phyloP scores from a whole-genome alignment of 1,284 basidiomycete species.

The Pyrrhoderma lamaoense region DNA sequence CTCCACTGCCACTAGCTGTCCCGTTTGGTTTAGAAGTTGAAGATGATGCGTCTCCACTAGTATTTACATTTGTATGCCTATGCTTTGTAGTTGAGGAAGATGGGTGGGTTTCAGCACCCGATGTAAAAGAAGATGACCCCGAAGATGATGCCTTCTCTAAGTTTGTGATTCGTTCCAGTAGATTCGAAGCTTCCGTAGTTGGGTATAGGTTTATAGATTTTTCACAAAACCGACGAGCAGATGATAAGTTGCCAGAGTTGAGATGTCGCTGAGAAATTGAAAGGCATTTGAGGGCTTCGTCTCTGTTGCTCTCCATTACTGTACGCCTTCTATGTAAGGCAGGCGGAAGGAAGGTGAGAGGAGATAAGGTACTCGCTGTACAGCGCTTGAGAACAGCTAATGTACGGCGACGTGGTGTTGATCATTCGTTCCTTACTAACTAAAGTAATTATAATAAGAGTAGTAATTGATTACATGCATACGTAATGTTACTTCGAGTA shows the following conservation, averaged over 20 bases:
- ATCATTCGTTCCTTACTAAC: too few relatives aligned
- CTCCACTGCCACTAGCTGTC: slow-evolving; percentile 47
- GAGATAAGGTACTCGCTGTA: too few relatives aligned
- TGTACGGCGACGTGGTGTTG: too few relatives aligned
- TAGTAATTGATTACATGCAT: too few relatives aligned
- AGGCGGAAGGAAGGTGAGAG: too few relatives aligned
- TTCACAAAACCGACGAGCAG: slow-evolving; percentile 85
- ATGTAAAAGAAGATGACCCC: slow-evolving; percentile 33
- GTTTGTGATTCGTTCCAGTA: slow-evolving; percentile 54
- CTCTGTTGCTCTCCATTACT: slow-evolving; percentile 92
- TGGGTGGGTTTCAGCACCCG: slow-evolving; percentile 57
- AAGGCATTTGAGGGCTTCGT: slow-evolving; percentile 80
- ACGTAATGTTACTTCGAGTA: too few relatives aligned
- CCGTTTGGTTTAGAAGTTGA: slow-evolving; percentile 33
- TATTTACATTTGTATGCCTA: slow-evolving; percentile 29
- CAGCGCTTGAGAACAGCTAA: too few relatives aligned
- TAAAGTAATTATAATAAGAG: too few relatives aligned
- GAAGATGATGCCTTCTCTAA: slow-evolving; percentile 40
- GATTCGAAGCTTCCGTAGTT: slow-evolving; percentile 68
- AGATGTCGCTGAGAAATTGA: slow-evolving; percentile 70
- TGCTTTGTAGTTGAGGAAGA: slow-evolving; percentile 60
- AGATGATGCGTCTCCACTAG: slow-evolving; percentile 19
- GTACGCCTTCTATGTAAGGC: too few relatives aligned
- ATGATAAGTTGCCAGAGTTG: slow-evolving; percentile 61
- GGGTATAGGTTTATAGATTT: slow-evolving; percentile 84